These are phyloP conservation scores for Sedum album DNA, from an alignment of 164 flowering plant species.

Conservation along the genomic window DNA sequence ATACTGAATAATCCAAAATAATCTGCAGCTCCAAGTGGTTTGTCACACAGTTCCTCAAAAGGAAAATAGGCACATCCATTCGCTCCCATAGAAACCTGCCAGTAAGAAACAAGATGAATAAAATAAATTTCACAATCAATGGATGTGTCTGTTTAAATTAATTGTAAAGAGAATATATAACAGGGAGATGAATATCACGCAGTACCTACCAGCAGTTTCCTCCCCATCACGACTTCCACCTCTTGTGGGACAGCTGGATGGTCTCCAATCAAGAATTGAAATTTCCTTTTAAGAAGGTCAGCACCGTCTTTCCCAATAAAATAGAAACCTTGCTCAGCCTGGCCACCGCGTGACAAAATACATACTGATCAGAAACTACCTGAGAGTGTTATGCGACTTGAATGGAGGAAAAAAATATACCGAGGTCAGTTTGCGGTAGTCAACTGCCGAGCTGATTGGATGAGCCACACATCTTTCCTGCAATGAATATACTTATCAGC, in stretches of 20 bases:
- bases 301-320: slow-evolving; percentile 51
- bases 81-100: slow-evolving; percentile 77
- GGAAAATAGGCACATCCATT: slow-evolving; percentile 89
- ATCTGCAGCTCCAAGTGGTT: slow-evolving; percentile 97
- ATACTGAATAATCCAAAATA: slow-evolving; percentile 92
- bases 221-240: slow-evolving; percentile 97
- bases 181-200: not conserved
- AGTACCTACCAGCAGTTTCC: slow-evolving; percentile 57
- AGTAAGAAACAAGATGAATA: not conserved
- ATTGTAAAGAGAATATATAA: too few species aligned
- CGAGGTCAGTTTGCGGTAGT: slow-evolving; percentile 88
- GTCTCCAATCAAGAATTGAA: slow-evolving; percentile 58
- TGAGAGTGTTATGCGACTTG: not conserved
- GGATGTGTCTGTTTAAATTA: not conserved
- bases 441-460: slow-evolving; percentile 82
- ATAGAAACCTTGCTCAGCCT: slow-evolving; percentile 90
- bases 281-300: slow-evolving; percentile 52
- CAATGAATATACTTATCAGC: slow-evolving; percentile 11
- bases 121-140: not conserved
- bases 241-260: slow-evolving; percentile 50
- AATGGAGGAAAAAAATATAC: slow-evolving; percentile 23
- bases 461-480: slow-evolving; percentile 87
- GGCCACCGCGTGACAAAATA: slow-evolving; percentile 3
- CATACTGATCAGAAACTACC: not conserved
- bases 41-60: slow-evolving; percentile 90